These are phyloP conservation scores for Nemania bipapillata DNA, from an alignment of 2,329 filamentous ascomycete genomes.

Conservation along the genomic window DNA sequence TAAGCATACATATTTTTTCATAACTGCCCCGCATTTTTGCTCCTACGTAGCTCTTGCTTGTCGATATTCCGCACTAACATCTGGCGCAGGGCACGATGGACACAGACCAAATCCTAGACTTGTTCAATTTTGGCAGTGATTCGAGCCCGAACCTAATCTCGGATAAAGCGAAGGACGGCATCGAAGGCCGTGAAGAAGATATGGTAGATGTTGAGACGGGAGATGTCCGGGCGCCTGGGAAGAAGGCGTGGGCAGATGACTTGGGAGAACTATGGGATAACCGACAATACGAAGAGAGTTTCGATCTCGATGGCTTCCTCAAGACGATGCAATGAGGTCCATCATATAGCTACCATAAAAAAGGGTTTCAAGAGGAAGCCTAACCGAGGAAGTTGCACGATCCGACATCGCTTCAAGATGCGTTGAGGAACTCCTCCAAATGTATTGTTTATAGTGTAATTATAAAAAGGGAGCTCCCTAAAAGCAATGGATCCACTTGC, in stretches of 20 bases:
- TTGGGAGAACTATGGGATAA: slow-evolving; percentile 97
- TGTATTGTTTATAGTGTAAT: slow-evolving; percentile 32
- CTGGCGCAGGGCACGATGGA: slow-evolving; percentile 78
- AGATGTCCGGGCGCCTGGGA: slow-evolving; percentile 91
- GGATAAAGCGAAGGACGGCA: slow-evolving; percentile 67
- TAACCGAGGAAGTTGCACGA: background rate
- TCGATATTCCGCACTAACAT: slow-evolving; percentile 33
- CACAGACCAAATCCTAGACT: slow-evolving; percentile 95
- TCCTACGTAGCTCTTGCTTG: background rate
- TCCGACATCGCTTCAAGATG: background rate
- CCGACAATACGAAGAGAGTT: slow-evolving; percentile 97
- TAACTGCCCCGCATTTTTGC: background rate
- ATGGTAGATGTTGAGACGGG: slow-evolving; percentile 94
- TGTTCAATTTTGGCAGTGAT: slow-evolving; percentile 92
- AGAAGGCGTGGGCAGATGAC: slow-evolving; percentile 95
- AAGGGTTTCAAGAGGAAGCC: slow-evolving; percentile 1
- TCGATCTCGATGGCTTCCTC: slow-evolving; percentile 93
- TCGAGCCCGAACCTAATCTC: slow-evolving; percentile 73
- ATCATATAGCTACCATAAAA: background rate
- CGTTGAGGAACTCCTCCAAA: background rate
- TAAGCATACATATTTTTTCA: slow-evolving; percentile 39
- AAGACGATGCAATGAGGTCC: slow-evolving; percentile 74
- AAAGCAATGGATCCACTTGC: slow-evolving; percentile 16
- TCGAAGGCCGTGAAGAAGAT: slow-evolving; percentile 77
- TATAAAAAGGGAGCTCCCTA: slow-evolving; percentile 4